Base-by-base conservation (phyloP, 148 eudicot species). In the Oxyria digyna region DNA sequence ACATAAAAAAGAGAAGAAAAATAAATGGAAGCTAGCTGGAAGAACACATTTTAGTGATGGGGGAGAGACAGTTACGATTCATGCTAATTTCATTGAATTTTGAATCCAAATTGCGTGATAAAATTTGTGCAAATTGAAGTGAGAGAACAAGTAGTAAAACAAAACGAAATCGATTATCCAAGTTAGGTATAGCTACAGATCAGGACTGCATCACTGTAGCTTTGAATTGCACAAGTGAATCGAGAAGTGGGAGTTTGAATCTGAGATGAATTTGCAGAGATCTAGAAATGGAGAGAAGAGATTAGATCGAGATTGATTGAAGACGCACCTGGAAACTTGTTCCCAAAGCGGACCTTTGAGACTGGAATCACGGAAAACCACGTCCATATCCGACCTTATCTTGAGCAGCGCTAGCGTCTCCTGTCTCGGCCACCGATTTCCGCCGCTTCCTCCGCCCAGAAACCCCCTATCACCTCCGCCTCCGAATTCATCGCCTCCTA, bases 281-380 rank as follows among this genome's bases (percentile, higher is more conserved):
- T 54, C 31, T 54, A 54, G 14, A 10, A 54, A 23, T 23, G 31
- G 2, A 1, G 15, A 43, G 57, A 20, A 1, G 13, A 57, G n/a
- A 14, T 13, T 8, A 57, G 35, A 57, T 57, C 63, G 63, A 55
- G 63, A 3, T 4, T 12, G 63, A 55, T 2, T 27, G 0, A 38
- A 27, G 1, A 59, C 67, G 69, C 71, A 94, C 99, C 99, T 94
- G 32, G 99, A 91, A 62, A 91, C 96, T 72, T 94, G 87, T 32
- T 94, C 99, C 99, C 97, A 94, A 24, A 94, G 75, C 43, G 99
- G 99, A 20, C 93, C 97, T 79, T 94, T 94, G 37, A 91, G 96
- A 62, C 87, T 88, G 1, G 99, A 87, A 72, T 94, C 99, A 17
- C 97, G 86, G 69, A 94, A 94, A 23, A 76, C 85, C 15, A 40